A percentile compares a stretch with the other conserved stretches of the same genome.
phyloP scores from a whole-genome alignment of 805 yeast genomes.

The Candida cerambycidarum region DNA sequence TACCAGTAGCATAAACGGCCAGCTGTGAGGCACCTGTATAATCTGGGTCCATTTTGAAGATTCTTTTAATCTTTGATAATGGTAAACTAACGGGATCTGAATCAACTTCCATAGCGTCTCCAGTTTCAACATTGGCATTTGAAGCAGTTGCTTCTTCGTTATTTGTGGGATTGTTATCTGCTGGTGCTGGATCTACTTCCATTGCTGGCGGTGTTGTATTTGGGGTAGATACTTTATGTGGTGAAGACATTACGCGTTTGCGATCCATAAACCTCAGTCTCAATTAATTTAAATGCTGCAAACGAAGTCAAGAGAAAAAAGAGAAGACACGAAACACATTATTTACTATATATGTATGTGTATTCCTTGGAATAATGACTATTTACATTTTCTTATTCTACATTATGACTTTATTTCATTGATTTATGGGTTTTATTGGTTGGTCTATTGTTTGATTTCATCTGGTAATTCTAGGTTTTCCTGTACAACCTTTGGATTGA shows the following conservation, averaged over 20 bases:
- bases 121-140: slow-evolving; percentile 12
- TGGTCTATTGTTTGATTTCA: slow-evolving; percentile 11
- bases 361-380: slow-evolving; percentile 2
- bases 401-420: neutral
- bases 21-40: slow-evolving; percentile 64
- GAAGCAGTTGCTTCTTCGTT: slow-evolving; percentile 6
- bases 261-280: slow-evolving; percentile 13
- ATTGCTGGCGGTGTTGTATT: slow-evolving; percentile 22
- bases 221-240: slow-evolving; percentile 16
- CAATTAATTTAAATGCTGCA: too few species aligned
- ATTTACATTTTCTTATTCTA: slow-evolving; percentile 2
- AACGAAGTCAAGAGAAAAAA: too few species aligned
- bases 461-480: slow-evolving; percentile 17
- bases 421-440: neutral
- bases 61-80: slow-evolving; percentile 64
- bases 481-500: slow-evolving; percentile 25
- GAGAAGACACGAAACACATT: too few species aligned
- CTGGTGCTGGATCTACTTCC: slow-evolving; percentile 4
- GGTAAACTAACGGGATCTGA: slow-evolving; percentile 47
- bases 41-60: slow-evolving; percentile 75
- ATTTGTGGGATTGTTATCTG: slow-evolving; percentile 4
- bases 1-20: slow-evolving; percentile 72
- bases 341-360: neutral
- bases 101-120: slow-evolving; percentile 21
- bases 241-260: slow-evolving; percentile 13